These are phyloP conservation scores for Triglochin maritima DNA, from an alignment of 106 monocot species.

Conservation along the genomic window DNA sequence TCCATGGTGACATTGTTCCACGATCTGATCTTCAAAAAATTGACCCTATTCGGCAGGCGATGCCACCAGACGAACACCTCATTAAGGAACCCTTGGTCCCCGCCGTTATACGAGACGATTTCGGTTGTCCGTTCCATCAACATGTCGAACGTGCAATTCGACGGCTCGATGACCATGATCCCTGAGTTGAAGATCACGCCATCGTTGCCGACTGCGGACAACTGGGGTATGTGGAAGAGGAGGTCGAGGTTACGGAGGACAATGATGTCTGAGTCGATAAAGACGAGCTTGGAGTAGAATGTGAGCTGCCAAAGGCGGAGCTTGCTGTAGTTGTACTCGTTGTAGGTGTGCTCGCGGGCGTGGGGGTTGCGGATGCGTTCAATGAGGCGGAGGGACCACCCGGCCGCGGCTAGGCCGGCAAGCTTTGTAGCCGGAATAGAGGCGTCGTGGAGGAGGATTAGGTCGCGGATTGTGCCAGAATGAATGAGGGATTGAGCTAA, in stretches of 20 bases:
- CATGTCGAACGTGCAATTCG: slow-evolving; percentile 42
- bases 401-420: slow-evolving; percentile 40
- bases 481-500: slow-evolving; percentile 64
- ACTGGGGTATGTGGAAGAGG: slow-evolving; percentile 65
- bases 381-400: slow-evolving; percentile 56
- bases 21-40: slow-evolving; percentile 78
- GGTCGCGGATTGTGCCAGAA: slow-evolving; percentile 45
- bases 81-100: slow-evolving; percentile 84
- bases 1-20: slow-evolving; percentile 28
- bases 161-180: slow-evolving; percentile 80
- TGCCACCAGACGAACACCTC: slow-evolving; percentile 94
- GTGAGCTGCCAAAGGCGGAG: slow-evolving; percentile 76
- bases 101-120: slow-evolving; percentile 83
- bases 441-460: slow-evolving; percentile 82
- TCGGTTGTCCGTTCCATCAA: slow-evolving; percentile 31
- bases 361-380: slow-evolving; percentile 77
- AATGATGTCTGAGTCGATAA: slow-evolving; percentile 71
- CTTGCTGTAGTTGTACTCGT: slow-evolving; percentile 98
- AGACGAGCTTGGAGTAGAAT: slow-evolving; percentile 52
- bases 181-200: slow-evolving; percentile 82
- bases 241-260: slow-evolving; percentile 73
- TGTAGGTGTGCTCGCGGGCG: slow-evolving; percentile 50
- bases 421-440: slow-evolving; percentile 42
- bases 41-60: slow-evolving; percentile 59
- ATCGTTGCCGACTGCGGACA: slow-evolving; percentile 66